Base-by-base conservation (phyloP, 2,329 filamentous ascomycete genomes). In the Zasmidium cellare region DNA sequence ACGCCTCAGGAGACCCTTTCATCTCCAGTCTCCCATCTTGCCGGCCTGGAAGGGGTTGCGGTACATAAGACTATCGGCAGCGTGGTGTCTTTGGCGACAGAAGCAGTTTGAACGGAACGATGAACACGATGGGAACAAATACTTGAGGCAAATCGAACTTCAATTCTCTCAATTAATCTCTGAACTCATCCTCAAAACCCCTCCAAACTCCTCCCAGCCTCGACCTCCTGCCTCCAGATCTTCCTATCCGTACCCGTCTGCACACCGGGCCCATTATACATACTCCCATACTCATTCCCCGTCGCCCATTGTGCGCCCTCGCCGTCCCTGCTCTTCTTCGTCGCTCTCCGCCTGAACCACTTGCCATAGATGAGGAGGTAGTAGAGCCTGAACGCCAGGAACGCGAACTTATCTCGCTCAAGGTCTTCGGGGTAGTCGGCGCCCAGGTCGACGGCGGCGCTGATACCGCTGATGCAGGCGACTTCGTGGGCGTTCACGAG, bases 401-500 rank as follows among this genome's bases (percentile, higher is more conserved):
- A 78, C 0, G 85, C 82, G 66, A 86, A 88, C 53, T 75, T 77
- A 59, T 87, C 85, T n/a, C 83, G 72, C 72, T 87, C 85, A 1
- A 88, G 67, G 64, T 87, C 85, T 59, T 82, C 82, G 1, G 78
- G 76, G 65, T 90, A 90, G 1, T 79, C 76, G 0, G 87, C 88
- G 0, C 88, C 88, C 0, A 90, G 75, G 48, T 84, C 82, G 54
- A 88, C 88, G 0, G 87, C 88, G 1, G 87, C 88, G 3, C 87
- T 85, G 49, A 90, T 88, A 0, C 88, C 87, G 55, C 82, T 85
- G 51, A 91, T 86, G 56, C 86, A 86, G 1, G 88, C 88, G 9
- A 89, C 79, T 67, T 91, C 88, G 65, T 91, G 85, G 65, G 85
- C 85, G 62, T 87, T 87, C 58, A 89, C 83, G 56, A 90, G 76